Conservation (phyloP, 495 filamentous ascomycete genomes). For the Amniculicola lignicola region DNA sequence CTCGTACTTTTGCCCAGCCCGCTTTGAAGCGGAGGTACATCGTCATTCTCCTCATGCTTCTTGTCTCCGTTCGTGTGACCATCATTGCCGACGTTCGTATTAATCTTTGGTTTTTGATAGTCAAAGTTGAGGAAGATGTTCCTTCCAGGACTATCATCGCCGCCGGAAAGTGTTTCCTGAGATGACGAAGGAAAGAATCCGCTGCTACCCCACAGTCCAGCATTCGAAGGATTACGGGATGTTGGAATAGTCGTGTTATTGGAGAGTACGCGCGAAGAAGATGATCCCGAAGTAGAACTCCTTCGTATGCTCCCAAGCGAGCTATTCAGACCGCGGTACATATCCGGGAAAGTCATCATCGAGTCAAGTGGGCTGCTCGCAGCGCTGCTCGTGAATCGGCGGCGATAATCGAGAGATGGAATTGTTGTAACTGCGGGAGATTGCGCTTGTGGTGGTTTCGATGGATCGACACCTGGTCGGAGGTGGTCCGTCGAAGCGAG, state of each 20-base stretch:
- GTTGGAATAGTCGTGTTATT: slow-evolving; percentile 33
- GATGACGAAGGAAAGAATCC: slow-evolving; percentile 1
- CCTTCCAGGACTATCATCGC: slow-evolving; percentile 35
- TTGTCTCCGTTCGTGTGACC: not conserved
- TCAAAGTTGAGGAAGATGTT: slow-evolving; percentile 49
- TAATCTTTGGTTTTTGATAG: slow-evolving; percentile 8
- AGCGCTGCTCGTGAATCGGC: slow-evolving; percentile 14
- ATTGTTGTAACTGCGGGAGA: slow-evolving; percentile 18
- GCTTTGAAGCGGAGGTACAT: slow-evolving; percentile 21
- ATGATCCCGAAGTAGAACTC: slow-evolving; percentile 30
- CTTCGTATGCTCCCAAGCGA: slow-evolving; percentile 39
- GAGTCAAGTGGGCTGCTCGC: slow-evolving; percentile 24
- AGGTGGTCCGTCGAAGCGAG: slow-evolving; percentile 80
- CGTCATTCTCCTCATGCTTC: slow-evolving; percentile 23
- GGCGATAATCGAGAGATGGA: slow-evolving; percentile 22
- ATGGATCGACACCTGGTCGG: slow-evolving; percentile 48
- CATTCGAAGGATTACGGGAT: slow-evolving; percentile 5
- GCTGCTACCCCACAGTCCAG: slow-evolving; percentile 26
- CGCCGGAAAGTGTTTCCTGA: slow-evolving; percentile 28
- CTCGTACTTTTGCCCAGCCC: not conserved
- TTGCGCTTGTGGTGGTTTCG: slow-evolving; percentile 23
- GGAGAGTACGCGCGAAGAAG: slow-evolving; percentile 25
- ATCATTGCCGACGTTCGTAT: not conserved
- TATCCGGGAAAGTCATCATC: slow-evolving; percentile 12
- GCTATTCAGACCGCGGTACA: slow-evolving; percentile 19